Conservation (phyloP, 2,329 filamentous ascomycete species). For the Sarocladium kiliense region DNA sequence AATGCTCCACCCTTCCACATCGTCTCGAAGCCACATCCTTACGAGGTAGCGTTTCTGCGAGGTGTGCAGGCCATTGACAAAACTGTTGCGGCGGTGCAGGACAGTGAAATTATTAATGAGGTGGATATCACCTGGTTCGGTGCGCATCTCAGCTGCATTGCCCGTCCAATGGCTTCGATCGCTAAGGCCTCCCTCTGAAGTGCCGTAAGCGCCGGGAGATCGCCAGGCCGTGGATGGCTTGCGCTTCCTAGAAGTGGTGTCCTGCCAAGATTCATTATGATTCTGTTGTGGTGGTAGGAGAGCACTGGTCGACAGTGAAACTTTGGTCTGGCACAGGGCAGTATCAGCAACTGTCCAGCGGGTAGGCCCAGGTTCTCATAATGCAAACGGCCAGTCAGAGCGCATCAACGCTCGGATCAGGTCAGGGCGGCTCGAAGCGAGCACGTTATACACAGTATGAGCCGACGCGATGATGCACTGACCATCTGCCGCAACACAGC, state of each 20-base stretch:
- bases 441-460: slow-evolving; percentile 62
- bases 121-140: slow-evolving; percentile 54
- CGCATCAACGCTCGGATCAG: slow-evolving; percentile 57
- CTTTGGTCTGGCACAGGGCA: slow-evolving; percentile 34
- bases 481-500: slow-evolving; percentile 55
- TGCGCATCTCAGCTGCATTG: slow-evolving; percentile 50
- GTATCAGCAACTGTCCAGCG: neutral
- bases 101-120: slow-evolving; percentile 61
- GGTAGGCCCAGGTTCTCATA: slow-evolving; percentile 37
- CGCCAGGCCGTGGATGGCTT: slow-evolving; percentile 44
- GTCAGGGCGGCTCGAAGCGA: slow-evolving; percentile 59
- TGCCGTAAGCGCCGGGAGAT: slow-evolving; percentile 43
- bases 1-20: slow-evolving; percentile 44
- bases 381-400: slow-evolving; percentile 60
- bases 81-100: slow-evolving; percentile 55
- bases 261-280: slow-evolving; percentile 56
- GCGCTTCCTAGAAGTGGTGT: slow-evolving; percentile 48
- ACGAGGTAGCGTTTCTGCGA: slow-evolving; percentile 50
- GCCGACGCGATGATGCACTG: slow-evolving; percentile 63
- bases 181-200: slow-evolving; percentile 51
- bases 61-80: slow-evolving; percentile 42
- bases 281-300: slow-evolving; percentile 42
- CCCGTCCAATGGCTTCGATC: slow-evolving; percentile 49
- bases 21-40: slow-evolving; percentile 54
- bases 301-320: slow-evolving; percentile 55